Percentiles rank a stretch among this genome's conserved stretches.
Conservation (phyloP, 345 rosid species). For the Brassica cretica region DNA sequence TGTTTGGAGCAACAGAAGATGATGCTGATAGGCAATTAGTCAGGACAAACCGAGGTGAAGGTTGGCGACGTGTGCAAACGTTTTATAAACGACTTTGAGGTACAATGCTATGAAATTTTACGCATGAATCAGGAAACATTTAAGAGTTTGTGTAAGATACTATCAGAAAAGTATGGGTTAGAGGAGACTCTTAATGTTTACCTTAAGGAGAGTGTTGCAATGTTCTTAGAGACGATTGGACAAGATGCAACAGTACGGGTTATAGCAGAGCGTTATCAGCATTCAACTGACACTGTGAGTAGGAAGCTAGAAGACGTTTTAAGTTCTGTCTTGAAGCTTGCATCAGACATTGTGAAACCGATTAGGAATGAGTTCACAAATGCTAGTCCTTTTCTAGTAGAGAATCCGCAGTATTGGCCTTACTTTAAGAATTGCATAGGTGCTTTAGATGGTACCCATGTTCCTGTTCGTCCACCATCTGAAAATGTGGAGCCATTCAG, state of each 20-base stretch:
- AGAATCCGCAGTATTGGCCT: background rate
- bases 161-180: background rate
- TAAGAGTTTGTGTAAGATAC: background rate
- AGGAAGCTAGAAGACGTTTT: background rate
- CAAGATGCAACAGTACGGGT: background rate
- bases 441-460: background rate
- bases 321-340: background rate
- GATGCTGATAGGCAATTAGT: background rate
- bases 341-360: background rate
- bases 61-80: background rate
- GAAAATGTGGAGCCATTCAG: background rate
- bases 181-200: background rate
- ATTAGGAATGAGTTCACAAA: background rate
- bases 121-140: background rate
- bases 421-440: background rate
- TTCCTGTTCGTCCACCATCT: background rate
- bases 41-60: background rate
- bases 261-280: background rate
- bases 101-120: background rate
- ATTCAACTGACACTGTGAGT: background rate
- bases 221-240: conserved; percentile 1
- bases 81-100: background rate
- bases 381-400: background rate
- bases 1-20: background rate
- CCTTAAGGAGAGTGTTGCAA: background rate